Evolutionary conservation across 1,139 yeast genomes (phyloP).

Genomic region (Torulaspora globosa): DNA sequence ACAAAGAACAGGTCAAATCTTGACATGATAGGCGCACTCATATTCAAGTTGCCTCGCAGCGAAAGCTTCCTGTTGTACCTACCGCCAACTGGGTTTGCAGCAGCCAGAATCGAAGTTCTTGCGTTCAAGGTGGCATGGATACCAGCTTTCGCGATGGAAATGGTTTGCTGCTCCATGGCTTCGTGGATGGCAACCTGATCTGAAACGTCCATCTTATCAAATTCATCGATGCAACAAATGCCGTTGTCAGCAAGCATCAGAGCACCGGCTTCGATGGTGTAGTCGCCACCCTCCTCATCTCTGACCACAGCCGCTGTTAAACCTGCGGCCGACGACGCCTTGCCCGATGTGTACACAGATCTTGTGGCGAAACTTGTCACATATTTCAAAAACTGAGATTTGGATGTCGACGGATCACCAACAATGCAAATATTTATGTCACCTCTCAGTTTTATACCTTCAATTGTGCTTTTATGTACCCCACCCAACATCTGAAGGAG

Average conservation of each 20-base stretch:
- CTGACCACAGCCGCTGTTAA: conserved; percentile 96
- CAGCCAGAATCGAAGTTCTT: conserved; percentile 91
- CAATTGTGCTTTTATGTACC: conserved; percentile 90
- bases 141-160: conserved; percentile 97
- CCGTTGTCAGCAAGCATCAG: conserved; percentile 98
- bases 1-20: conserved; percentile 95
- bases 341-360: conserved; percentile 95
- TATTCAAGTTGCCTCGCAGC: conserved; percentile 78
- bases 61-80: conserved; percentile 86
- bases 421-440: conserved; percentile 95
- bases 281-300: conserved; percentile 97
- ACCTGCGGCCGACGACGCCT: conserved; percentile 98
- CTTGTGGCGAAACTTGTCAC: conserved; percentile 90
- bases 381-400: conserved; percentile 91
- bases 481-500: conserved; percentile 89
- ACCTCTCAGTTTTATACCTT: conserved; percentile 94
- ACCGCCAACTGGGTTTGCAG: conserved; percentile 97
- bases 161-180: conserved; percentile 99
- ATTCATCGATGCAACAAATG: conserved; percentile 96
- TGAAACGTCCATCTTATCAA: conserved; percentile 91
- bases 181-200: conserved; percentile 99
- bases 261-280: conserved; percentile 98
- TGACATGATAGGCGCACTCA: conserved; percentile 99
- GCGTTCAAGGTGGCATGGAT: conserved; percentile 97
- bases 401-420: conserved; percentile 98